Evolutionary conservation across 352 stramenopile species (phyloP), one percentile per base, ranked within the genome.

Genomic region (Phytophthora capsici): DNA sequence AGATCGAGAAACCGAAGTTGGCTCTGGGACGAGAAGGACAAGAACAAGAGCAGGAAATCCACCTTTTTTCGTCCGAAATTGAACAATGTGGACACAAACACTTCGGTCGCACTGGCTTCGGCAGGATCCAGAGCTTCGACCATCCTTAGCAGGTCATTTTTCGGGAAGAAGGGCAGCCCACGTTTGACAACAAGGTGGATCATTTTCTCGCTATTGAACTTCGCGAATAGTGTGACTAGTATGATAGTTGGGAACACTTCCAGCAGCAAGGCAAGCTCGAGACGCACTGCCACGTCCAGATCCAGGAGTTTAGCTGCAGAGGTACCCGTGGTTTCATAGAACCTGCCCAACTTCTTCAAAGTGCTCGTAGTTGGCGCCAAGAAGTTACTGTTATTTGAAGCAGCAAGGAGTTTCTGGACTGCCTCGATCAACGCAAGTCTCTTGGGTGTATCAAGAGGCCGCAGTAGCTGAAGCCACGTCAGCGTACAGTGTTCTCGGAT

Each of bases 191-290:
- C 43, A 1, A 67, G 60, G 5, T 49, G 52, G 25, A 91, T 75
- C 45, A 82, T 67, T 22, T 53, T 60, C 14, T 78, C 68, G n/a
- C 47, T 75, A 26, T 84, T 82, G 55, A 91, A 88, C 48, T 86
- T 90, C 1, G 59, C 36, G 14, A 86, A 76, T 0, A 90, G 20
- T 16, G 69, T 82, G 28, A 84, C 73, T 30, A 83, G 63, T 17
- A 80, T 77, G 26, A 82, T 77, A 4, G 73, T 82, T 0, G 82
- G 76, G 30, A 89, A 88, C 46, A 86, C 78, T 23, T 71, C 51
- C 5, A 91, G 49, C 0, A 91, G 32, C 23, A 77, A 23, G 0
- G 74, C 30, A 4, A 88, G 46, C 19, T 78, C 51, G 0, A 37
- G 19, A 2, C 49, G 63, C 36, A 89, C 66, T 0, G 59, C 41